Evolutionary conservation across 768 basidiomycete species (phyloP).

Genomic region (Phallus indusiatus): DNA sequence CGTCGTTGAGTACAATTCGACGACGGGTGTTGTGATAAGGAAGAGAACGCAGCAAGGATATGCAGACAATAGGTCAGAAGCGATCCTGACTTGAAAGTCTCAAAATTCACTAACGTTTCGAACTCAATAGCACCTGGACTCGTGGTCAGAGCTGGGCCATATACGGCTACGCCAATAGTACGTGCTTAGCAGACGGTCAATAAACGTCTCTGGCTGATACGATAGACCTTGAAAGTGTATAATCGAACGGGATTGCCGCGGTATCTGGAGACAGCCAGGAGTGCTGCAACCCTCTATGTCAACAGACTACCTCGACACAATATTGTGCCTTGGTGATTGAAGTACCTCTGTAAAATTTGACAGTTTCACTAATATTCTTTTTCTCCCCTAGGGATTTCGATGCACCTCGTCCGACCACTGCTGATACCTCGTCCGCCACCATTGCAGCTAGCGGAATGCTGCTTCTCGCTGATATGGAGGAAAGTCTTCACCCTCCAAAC

Average conservation of each 20-base stretch:
- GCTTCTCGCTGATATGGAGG: slow-evolving; percentile 38
- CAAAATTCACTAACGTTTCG: not conserved
- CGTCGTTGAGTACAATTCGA: slow-evolving; percentile 57
- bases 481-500: slow-evolving; percentile 23
- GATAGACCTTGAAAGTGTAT: slow-evolving; percentile 38
- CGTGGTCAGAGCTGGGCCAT: slow-evolving; percentile 68
- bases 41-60: slow-evolving; percentile 55
- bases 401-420: slow-evolving; percentile 44
- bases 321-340: slow-evolving; percentile 54
- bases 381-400: slow-evolving; percentile 53
- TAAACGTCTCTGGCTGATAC: not conserved
- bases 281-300: slow-evolving; percentile 52
- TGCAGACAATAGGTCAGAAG: slow-evolving; percentile 30
- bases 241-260: slow-evolving; percentile 36
- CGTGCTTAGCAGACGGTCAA: slow-evolving; percentile 16
- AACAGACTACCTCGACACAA: slow-evolving; percentile 48
- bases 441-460: slow-evolving; percentile 53
- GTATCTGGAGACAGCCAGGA: slow-evolving; percentile 53
- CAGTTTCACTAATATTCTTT: not conserved
- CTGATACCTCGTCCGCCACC: slow-evolving; percentile 63
- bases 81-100: not conserved
- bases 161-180: slow-evolving; percentile 62
- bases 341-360: not conserved
- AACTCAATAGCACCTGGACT: slow-evolving; percentile 52
- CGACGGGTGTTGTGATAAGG: slow-evolving; percentile 48